Conservation (phyloP, 140 eudicot species). For the Anethum foeniculum region DNA sequence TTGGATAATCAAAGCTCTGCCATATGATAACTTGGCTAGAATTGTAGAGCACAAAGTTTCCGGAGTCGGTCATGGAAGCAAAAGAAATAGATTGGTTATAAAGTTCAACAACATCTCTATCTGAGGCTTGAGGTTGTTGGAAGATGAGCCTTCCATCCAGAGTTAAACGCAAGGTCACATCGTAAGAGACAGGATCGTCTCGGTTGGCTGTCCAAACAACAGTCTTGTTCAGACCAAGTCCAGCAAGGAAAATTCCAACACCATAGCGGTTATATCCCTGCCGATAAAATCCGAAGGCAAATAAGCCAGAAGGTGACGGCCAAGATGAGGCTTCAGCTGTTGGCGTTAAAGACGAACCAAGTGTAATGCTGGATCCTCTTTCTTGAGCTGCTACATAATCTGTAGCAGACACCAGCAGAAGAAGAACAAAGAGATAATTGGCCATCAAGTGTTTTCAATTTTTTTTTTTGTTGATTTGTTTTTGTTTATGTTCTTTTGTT, state of each 20-base stretch:
- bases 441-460: background rate
- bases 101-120: background rate
- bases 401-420: background rate
- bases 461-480: background rate
- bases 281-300: slow-evolving; percentile 34
- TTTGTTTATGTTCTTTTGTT: background rate
- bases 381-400: background rate
- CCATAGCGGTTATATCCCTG: slow-evolving; percentile 18
- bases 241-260: slow-evolving; percentile 38
- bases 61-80: slow-evolving; percentile 39
- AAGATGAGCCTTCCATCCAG: slow-evolving; percentile 34
- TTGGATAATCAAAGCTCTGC: slow-evolving; percentile 44
- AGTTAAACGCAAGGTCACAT: slow-evolving; percentile 21
- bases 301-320: slow-evolving; percentile 45
- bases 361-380: background rate
- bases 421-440: background rate
- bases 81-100: background rate
- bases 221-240: slow-evolving; percentile 21
- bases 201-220: slow-evolving; percentile 59
- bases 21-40: slow-evolving; percentile 23
- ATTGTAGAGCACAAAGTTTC: slow-evolving; percentile 47
- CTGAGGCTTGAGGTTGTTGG: no score
- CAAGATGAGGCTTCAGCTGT: slow-evolving; percentile 18
- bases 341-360: background rate
- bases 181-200: no score